Evolutionary conservation across 2,329 filamentous ascomycete genomes (phyloP).

Genomic region (Coleophoma crateriformis): DNA sequence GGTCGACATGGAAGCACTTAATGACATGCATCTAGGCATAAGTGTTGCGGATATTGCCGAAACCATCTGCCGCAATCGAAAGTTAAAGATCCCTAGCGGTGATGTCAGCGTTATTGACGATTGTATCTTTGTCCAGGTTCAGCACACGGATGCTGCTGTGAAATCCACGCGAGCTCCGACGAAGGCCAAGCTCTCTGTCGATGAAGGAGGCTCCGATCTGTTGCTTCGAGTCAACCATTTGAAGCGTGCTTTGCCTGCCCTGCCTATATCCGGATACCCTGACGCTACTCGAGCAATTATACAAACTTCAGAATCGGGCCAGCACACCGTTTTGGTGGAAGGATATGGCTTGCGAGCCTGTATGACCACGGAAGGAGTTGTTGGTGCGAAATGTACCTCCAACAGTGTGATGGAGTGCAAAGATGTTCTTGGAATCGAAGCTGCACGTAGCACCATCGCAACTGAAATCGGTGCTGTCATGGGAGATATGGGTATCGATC

Average conservation of each 20-base stretch:
- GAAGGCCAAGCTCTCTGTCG: constrained; percentile 24
- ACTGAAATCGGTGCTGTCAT: constrained; percentile 85
- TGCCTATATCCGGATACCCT: constrained; percentile 87
- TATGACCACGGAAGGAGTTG: constrained; percentile 89
- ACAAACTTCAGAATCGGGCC: constrained; percentile 66
- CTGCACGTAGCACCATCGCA: constrained; percentile 83
- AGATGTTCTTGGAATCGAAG: constrained; percentile 90
- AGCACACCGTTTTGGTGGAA: constrained; percentile 77
- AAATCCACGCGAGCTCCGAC: constrained; percentile 25
- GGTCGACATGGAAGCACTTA: constrained; percentile 73
- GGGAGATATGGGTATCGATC: constrained; percentile 92
- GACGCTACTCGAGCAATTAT: constrained; percentile 85
- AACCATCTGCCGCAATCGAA: constrained; percentile 75
- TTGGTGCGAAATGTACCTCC: constrained; percentile 66
- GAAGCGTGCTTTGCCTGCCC: constrained; percentile 72
- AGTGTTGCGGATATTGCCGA: constrained; percentile 65
- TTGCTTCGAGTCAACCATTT: constrained; percentile 79
- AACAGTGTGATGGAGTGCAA: constrained; percentile 90
- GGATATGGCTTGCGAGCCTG: constrained; percentile 86
- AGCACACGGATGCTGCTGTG: constrained; percentile 43
- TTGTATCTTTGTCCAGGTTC: constrained; percentile 68
- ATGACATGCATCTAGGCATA: constrained; percentile 78
- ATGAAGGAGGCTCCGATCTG: constrained; percentile 55
- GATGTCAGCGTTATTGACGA: constrained; percentile 59
- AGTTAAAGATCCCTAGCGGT: constrained; percentile 66